Base-by-base conservation (phyloP, 2,329 filamentous ascomycete genomes). In the Sarocladium oryzae region DNA sequence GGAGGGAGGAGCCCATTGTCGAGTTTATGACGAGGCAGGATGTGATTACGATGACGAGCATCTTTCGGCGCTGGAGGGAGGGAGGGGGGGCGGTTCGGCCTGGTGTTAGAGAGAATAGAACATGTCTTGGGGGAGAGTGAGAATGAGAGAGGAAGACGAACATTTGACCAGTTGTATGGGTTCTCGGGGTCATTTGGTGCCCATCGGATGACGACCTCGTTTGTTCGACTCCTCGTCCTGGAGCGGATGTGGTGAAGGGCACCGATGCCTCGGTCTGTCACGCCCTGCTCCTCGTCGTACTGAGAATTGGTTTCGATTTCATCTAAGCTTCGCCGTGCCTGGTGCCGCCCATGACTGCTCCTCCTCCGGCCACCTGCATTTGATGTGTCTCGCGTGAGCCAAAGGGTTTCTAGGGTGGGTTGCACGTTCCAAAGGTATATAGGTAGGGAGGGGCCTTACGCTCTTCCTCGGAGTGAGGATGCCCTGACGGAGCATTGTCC, bases 1-100 rank as follows among this genome's bases (percentile, higher is more conserved):
- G 81, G 4, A 88, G 70, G 0, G 82, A 73, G 37, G 79, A 85
- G 1, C 78, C 79, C 66, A 88, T 79, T 9, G 84, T 87, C 23
- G 77, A 82, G 63, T 88, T 88, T 61, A 86, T 71, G 38, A 87
- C 82, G 50, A 77, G 72, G 55, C 77, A 62, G 66, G 82, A 79
- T 1, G 76, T 75, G 0, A 78, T 72, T 23, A 79, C 59, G 2
- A 84, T 60, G 5, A 86, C 72, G 33, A 70, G 66, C 2, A 66
- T 56, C 60, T 86, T 87, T 58, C 73, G 79, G 48, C 57, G 57
- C 75, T 82, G 55, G n/a, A 11, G 37, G 4, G 32, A 15, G 13
- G n/a, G 20, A 7, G 16, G 26, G 20, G 2, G 15, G 7, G 7
- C 18, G 11, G 4, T 10, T 21, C 11, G 23, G 21, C 15, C 24